phyloP scores from a whole-genome alignment of 2,329 filamentous ascomycete species.

The Hortaea werneckii region DNA sequence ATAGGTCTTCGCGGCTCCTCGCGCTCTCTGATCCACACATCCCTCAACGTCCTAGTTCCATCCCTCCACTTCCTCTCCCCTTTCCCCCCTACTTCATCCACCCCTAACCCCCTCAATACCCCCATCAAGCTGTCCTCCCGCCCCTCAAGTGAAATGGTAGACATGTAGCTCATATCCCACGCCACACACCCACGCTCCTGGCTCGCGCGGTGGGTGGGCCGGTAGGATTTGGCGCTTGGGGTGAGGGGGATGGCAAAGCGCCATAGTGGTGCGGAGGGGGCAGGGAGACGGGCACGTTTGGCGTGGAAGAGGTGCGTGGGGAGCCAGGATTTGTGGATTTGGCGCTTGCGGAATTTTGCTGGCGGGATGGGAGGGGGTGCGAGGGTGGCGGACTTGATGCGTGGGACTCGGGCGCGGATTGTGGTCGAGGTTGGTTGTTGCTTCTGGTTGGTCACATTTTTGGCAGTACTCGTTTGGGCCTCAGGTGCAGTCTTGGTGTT shows the following conservation, averaged over 20 bases:
- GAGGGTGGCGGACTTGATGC: conserved; percentile 59
- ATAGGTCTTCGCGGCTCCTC: conserved; percentile 46
- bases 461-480: background rate
- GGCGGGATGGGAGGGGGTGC: conserved; percentile 53
- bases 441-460: too few species aligned
- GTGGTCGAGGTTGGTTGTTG: conserved; percentile 1
- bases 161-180: conserved; percentile 94
- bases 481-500: background rate
- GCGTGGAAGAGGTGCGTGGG: conserved; percentile 92
- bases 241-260: conserved; percentile 76
- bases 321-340: conserved; percentile 82
- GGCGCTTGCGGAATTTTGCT: conserved; percentile 72
- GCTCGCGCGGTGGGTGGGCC: conserved; percentile 72
- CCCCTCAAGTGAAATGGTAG: conserved; percentile 71
- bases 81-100: conserved; percentile 45
- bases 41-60: conserved; percentile 48
- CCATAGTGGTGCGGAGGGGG: conserved; percentile 72
- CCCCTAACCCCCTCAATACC: conserved; percentile 52
- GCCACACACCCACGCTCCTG: conserved; percentile 66
- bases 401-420: conserved; percentile 40
- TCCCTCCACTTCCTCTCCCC: conserved; percentile 62
- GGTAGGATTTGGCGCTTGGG: conserved; percentile 81
- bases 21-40: conserved; percentile 37
- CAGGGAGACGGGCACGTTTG: conserved; percentile 82
- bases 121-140: conserved; percentile 51